Conservation (phyloP, 495 filamentous ascomycete species). For the Penicillium longicatenatum region DNA sequence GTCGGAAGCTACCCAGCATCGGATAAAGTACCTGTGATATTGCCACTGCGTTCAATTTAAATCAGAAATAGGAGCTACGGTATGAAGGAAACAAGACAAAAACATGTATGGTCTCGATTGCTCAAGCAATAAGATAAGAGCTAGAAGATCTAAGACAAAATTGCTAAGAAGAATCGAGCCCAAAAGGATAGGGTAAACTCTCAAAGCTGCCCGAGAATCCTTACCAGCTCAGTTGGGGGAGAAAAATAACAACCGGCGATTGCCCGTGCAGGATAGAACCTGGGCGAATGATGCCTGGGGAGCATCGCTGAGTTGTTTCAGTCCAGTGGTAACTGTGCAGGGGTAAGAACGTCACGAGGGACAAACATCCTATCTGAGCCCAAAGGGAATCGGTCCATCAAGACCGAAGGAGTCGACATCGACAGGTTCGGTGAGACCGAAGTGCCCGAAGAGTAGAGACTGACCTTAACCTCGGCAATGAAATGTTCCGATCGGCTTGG, state of each 20-base stretch:
- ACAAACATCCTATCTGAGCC: constrained; percentile 1
- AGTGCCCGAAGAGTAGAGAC: constrained; percentile 12
- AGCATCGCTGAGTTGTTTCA: background rate
- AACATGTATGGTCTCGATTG: constrained; percentile 20
- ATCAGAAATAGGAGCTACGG: background rate
- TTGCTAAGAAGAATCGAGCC: constrained; percentile 22
- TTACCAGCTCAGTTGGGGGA: constrained; percentile 14
- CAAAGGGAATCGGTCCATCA: background rate
- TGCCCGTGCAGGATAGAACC: constrained; percentile 11
- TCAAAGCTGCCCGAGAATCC: constrained; percentile 20
- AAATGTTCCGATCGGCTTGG: constrained; percentile 21
- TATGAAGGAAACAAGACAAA: background rate
- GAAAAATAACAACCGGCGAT: constrained; percentile 14
- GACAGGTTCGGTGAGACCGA: constrained; percentile 2
- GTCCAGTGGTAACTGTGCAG: constrained; percentile 12
- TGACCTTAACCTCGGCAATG: constrained; percentile 15
- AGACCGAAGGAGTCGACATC: background rate
- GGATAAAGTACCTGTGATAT: too few species aligned
- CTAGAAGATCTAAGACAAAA: constrained; percentile 19
- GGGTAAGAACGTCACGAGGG: constrained; percentile 5
- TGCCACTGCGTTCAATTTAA: too few species aligned
- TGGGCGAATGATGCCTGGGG: background rate
- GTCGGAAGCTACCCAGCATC: too few species aligned
- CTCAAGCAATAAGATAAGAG: constrained; percentile 17
- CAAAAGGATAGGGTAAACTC: constrained; percentile 15